Evolutionary conservation across 805 yeast species (phyloP).

Genomic region (Hanseniaspora thailandica): DNA sequence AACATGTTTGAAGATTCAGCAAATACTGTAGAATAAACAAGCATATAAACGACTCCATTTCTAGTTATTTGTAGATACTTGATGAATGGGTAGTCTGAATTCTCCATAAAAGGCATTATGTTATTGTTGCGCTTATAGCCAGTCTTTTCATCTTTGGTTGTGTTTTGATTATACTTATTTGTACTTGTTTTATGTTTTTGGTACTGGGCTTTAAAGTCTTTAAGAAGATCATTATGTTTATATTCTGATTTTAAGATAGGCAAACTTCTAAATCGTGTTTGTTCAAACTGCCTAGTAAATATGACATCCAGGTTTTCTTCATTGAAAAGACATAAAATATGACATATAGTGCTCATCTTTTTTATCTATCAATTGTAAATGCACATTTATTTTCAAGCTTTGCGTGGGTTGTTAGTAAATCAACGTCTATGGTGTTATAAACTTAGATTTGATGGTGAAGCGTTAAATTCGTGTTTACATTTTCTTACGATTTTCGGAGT

Average conservation of each 20-base stretch:
- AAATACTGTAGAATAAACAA: constrained; percentile 1
- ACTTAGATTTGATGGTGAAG: no score
- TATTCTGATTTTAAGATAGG: neutral
- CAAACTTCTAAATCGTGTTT: neutral
- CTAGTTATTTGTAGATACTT: constrained; percentile 3
- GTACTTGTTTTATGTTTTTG: neutral
- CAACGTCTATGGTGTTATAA: neutral
- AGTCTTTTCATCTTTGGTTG: neutral
- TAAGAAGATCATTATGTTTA: neutral
- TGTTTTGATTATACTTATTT: neutral
- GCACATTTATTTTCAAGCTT: no score
- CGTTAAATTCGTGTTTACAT: no score
- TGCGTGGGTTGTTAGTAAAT: no score
- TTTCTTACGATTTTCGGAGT: neutral
- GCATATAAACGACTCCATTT: constrained; percentile 6
- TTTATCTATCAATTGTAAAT: no score
- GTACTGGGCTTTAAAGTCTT: constrained; percentile 7
- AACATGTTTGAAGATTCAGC: neutral
- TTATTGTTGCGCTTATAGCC: neutral
- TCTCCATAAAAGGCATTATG: neutral
- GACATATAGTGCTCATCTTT: constrained; percentile 10
- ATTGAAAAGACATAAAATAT: constrained; percentile 5
- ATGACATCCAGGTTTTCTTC: neutral
- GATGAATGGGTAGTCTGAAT: constrained; percentile 4
- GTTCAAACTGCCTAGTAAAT: constrained; percentile 9